These are phyloP conservation scores for Pichia sp. DNA, from an alignment of 1,139 yeast genomes.

Conservation along the genomic window DNA sequence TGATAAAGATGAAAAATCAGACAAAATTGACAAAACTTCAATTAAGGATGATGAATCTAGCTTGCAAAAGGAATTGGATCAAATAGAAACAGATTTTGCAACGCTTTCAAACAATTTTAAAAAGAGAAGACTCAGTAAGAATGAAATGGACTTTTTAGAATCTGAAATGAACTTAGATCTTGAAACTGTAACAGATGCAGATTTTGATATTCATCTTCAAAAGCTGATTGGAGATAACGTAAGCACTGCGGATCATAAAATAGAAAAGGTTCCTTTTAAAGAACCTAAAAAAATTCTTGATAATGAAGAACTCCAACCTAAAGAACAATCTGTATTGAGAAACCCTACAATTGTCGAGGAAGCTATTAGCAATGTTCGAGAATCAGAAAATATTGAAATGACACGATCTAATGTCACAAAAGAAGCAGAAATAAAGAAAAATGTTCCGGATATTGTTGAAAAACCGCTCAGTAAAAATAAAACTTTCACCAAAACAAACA, in stretches of 20 bases:
- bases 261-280: no score
- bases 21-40: neutral
- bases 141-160: slow-evolving; percentile 22
- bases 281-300: no score
- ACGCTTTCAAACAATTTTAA: slow-evolving; percentile 10
- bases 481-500: neutral
- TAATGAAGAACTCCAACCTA: no score
- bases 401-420: no score
- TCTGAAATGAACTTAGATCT: slow-evolving; percentile 23
- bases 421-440: neutral
- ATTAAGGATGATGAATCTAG: neutral
- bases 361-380: no score
- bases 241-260: neutral
- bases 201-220: slow-evolving; percentile 25
- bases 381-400: no score
- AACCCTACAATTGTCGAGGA: no score
- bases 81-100: slow-evolving; percentile 12
- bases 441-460: neutral
- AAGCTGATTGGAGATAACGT: slow-evolving; percentile 22
- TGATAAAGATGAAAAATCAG: neutral
- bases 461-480: no score
- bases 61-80: slow-evolving; percentile 9
- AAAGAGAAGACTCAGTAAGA: slow-evolving; percentile 12
- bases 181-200: slow-evolving; percentile 26
- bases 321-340: no score